Evolutionary conservation across 495 filamentous ascomycete genomes (phyloP).

Genomic region (Annulohypoxylon maeteangense): DNA sequence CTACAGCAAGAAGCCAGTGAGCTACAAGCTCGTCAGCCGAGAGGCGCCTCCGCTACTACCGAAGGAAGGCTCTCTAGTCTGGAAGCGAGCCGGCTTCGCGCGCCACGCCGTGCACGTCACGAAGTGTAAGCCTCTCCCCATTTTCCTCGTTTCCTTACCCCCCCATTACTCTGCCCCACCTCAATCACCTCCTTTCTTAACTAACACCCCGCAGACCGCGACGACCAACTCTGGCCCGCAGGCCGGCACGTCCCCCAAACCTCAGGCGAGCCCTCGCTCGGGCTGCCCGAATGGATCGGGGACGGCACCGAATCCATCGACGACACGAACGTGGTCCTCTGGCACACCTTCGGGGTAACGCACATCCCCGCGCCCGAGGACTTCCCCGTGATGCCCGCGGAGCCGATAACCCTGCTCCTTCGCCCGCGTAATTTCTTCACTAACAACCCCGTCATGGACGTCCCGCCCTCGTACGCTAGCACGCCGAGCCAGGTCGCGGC

Average conservation of each 20-base stretch:
- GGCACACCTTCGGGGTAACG: conserved; percentile 95
- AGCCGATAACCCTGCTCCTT: conserved; percentile 86
- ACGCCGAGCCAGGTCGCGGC: conserved; percentile 75
- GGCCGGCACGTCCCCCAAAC: conserved; percentile 95
- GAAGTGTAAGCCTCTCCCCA: conserved; percentile 70
- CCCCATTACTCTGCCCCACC: too few relatives aligned
- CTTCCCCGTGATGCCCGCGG: conserved; percentile 94
- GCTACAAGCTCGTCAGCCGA: conserved; percentile 90
- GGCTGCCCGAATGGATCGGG: conserved; percentile 85
- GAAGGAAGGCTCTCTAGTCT: conserved; percentile 84
- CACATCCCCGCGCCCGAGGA: conserved; percentile 95
- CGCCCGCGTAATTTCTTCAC: conserved; percentile 89
- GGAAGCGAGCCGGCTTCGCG: conserved; percentile 94
- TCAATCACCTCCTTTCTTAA: too few relatives aligned
- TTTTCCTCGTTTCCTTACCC: neutral
- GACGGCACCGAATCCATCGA: conserved; percentile 78
- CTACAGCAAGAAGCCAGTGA: conserved; percentile 85
- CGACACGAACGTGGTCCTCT: conserved; percentile 89
- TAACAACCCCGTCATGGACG: conserved; percentile 86
- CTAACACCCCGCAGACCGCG: conserved; percentile 65
- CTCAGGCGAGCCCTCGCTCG: conserved; percentile 81
- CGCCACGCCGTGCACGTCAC: conserved; percentile 93
- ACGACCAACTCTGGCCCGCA: conserved; percentile 90
- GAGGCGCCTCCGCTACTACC: conserved; percentile 85
- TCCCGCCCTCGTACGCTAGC: conserved; percentile 80